Base-by-base conservation (phyloP, 1,139 yeast genomes). In the Tardiomyces digboiensis region DNA sequence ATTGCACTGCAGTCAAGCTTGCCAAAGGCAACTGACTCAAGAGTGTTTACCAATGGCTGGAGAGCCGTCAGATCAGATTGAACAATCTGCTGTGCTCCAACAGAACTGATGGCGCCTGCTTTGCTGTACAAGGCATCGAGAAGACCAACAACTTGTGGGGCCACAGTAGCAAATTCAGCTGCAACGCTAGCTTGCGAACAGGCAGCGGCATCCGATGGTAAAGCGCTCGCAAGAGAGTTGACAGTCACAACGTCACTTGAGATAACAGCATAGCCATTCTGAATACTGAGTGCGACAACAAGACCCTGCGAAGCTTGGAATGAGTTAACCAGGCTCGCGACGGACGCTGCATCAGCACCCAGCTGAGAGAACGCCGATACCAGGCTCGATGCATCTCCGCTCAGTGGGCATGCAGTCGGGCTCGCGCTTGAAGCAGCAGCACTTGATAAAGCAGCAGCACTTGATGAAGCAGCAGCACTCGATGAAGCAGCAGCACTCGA, bases 401-500 rank as follows among this genome's bases (percentile, higher is more conserved):
- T 26, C 5, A 16, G 12, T 5, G 33, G 12, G 33, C 33, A 26
- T 13, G 33, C 33, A 26, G 26, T 12, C 7, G 26, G 26, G 12
- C 10, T 12, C 7, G 26, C 26, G 26, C 26, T 22, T 12, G 23
- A 37, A 23, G 38, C 21, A 18, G 33, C 50, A 29, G 41, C 21
- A 16, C n/a, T n/a, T n/a, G 45, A 14, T 7, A 47, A 10, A 14
- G 42, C 22, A 13, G 46, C 38, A 4, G 44, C 21, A 36, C 41
- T 37, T 20, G 49, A 37, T 12, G 23, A 37, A 23, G 38, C 21
- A 18, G 33, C 50, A 29, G 41, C 21, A 16, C n/a, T n/a, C n/a
- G 45, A 14, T 7, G 48, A 10, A 14, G 42, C 22, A 13, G 46
- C 38, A 4, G 43, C 23, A 19, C 29, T 29, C 29, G 36, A 22